phyloP scores from a whole-genome alignment of 2,329 filamentous ascomycete species.

The Aspergillus novofumigatus region DNA sequence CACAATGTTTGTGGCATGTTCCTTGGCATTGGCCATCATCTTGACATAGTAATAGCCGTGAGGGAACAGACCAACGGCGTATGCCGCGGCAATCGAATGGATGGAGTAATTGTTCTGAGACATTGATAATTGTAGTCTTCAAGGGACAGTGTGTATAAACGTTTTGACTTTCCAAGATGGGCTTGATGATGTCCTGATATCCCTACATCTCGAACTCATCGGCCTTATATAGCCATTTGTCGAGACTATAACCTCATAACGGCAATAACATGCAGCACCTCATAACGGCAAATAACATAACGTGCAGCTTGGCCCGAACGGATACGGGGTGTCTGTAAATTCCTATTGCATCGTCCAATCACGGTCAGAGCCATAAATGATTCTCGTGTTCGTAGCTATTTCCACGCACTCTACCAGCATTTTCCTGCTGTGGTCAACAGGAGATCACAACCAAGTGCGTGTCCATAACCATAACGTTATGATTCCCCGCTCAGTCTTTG shows the following conservation, averaged over 20 bases:
- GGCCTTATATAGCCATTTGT: background rate
- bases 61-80: constrained; percentile 26
- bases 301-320: too few species aligned
- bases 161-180: background rate
- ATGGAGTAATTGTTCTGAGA: constrained; percentile 26
- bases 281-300: too few species aligned
- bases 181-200: background rate
- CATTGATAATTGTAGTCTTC: background rate
- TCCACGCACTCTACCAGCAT: background rate
- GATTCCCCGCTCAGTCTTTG: background rate
- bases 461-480: constrained; percentile 6
- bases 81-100: constrained; percentile 29
- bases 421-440: background rate
- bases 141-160: too few species aligned
- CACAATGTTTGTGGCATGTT: constrained; percentile 26
- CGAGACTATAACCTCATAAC: background rate
- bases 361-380: background rate
- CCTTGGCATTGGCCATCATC: constrained; percentile 28
- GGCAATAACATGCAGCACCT: too few species aligned
- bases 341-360: background rate
- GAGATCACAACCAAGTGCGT: background rate
- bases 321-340: background rate
- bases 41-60: constrained; percentile 28
- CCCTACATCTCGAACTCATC: background rate
- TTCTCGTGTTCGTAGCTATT: background rate